Evolutionary conservation across 2,329 filamentous ascomycete species (phyloP), one percentile per base, ranked within the genome.

Genomic region (Aspergillaceae sp.): DNA sequence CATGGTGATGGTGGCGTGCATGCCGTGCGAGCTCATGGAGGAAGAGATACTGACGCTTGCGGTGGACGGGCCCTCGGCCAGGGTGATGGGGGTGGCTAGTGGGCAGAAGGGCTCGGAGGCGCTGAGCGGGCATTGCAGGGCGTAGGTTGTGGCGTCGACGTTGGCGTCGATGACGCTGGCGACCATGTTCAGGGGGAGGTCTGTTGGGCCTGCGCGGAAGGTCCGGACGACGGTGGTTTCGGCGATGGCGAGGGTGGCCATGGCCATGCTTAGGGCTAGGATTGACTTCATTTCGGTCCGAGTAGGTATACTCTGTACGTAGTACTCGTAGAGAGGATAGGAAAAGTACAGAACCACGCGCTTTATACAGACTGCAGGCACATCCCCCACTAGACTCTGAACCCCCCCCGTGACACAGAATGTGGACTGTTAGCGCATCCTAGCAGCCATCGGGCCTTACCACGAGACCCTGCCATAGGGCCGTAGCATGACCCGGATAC

Each of bases 31-130:
- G 27, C 38, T 38, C 27, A 47, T 45, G 3, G 51, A 19, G 32
- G 47, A 48, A 27, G 48, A 42, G n/a, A 50, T 50, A 19, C 42
- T 46, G 26, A 50, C 28, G 27, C 43, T 43, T 32, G 44, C 54
- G 41, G 54, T 57, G 8, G 55, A 57, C 6, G 52, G 54, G 4
- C 55, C 54, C 34, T 52, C 43, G 27, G 52, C 55, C 3, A 54
- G 27, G 42, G 55, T 57, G 7, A 52, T 8, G 2, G 53, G 53
- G 9, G 44, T 45, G 3, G 43, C 33, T 5, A 49, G 41, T 3
- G 29, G 42, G 44, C 54, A 57, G 29, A 19, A 26, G 5, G 40
- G 26, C 4, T 19, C 11, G 5, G 28, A 36, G 32, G 41, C 28
- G 11, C 11, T 35, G 11, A 26, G 27, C 5, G 43, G 34, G 37